These are phyloP conservation scores for Sequoia sempervirens DNA, from an alignment of 75 land plant species.

Conservation along the genomic window DNA sequence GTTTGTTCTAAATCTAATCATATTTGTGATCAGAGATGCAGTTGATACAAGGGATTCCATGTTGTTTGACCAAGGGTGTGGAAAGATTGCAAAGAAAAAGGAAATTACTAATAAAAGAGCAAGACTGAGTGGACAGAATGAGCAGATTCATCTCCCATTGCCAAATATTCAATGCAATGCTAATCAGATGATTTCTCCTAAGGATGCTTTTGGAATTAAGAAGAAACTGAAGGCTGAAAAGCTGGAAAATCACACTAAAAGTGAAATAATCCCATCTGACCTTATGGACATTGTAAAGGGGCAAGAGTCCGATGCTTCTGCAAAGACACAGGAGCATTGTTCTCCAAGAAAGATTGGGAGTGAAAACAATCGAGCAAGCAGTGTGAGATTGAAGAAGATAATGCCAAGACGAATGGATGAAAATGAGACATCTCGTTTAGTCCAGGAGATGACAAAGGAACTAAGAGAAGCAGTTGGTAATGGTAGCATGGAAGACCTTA, in stretches of 20 bases:
- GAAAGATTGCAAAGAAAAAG: conserved; percentile 1
- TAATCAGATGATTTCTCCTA: not conserved
- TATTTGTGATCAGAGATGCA: conserved; percentile 8
- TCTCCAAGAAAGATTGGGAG: conserved; percentile 6
- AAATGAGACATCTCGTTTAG: conserved; percentile 41
- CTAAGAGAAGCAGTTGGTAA: conserved; percentile 58
- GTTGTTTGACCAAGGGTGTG: not conserved
- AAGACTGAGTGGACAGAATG: not conserved
- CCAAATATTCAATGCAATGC: not conserved
- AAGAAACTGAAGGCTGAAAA: conserved; percentile 1
- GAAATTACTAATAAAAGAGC: conserved; percentile 6
- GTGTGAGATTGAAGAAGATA: conserved; percentile 80
- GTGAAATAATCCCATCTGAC: not conserved
- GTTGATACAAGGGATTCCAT: not conserved
- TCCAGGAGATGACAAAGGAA: conserved; percentile 64
- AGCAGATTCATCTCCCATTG: not conserved
- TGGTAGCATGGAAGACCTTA: conserved; percentile 34
- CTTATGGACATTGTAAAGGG: conserved; percentile 4
- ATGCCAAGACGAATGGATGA: conserved; percentile 58
- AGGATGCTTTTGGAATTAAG: not conserved
- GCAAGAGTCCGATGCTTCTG: not conserved
- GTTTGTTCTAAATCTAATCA: not conserved
- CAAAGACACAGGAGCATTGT: conserved; percentile 3
- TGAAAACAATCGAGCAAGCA: conserved; percentile 25
- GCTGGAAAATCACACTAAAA: not conserved